phyloP scores from a whole-genome alignment of 2,329 filamentous ascomycete genomes.

The Fusarium tupiense region DNA sequence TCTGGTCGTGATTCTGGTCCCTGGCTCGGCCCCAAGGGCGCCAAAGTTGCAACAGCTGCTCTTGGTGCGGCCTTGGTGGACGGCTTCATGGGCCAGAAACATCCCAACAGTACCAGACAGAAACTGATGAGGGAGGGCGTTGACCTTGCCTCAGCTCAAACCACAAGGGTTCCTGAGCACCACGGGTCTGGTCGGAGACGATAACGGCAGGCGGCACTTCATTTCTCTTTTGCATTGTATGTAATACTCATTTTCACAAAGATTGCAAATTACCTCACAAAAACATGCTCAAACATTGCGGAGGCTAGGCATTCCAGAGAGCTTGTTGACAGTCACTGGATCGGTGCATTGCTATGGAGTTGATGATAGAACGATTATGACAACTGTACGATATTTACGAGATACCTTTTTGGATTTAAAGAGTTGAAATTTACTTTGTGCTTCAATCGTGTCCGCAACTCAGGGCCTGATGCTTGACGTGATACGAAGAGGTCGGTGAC shows the following conservation, averaged over 20 bases:
- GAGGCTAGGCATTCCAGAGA: background rate
- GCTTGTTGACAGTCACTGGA: background rate
- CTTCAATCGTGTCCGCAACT: no score
- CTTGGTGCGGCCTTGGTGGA: constrained; percentile 60
- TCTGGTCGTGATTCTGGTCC: constrained; percentile 56
- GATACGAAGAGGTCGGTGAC: background rate
- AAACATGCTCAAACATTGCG: background rate
- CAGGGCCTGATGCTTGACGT: background rate
- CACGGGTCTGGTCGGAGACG: background rate
- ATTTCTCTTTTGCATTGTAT: background rate
- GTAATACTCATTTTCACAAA: background rate
- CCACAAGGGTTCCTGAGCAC: constrained; percentile 1
- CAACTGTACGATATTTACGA: background rate
- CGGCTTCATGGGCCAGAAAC: constrained; percentile 53
- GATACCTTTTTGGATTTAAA: background rate
- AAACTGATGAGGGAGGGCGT: constrained; percentile 42
- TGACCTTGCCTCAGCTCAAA: constrained; percentile 36
- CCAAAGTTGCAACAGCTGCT: constrained; percentile 59
- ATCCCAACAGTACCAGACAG: constrained; percentile 41
- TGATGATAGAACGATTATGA: background rate
- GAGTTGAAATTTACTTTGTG: background rate
- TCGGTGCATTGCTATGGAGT: background rate
- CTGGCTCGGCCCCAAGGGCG: constrained; percentile 61
- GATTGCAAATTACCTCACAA: background rate
- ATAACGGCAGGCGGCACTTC: background rate